These are phyloP conservation scores for Xerocomellus amylosporus DNA, from an alignment of 768 basidiomycete species.

Conservation along the genomic window DNA sequence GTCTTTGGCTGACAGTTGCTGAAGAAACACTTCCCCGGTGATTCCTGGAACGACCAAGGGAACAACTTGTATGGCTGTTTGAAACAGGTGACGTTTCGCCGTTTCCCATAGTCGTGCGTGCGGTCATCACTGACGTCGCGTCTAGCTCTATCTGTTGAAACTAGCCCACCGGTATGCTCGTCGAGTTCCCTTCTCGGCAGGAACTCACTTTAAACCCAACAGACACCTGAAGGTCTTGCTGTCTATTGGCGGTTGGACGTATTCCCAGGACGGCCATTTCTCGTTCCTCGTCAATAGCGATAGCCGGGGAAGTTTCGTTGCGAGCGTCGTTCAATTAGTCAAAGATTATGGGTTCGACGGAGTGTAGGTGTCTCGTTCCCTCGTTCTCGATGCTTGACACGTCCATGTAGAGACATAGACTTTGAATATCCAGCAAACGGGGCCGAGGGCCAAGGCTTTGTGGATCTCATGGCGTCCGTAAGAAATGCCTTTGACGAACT, in stretches of 20 bases:
- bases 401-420: slow-evolving; percentile 59
- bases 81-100: slow-evolving; percentile 58
- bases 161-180: slow-evolving; percentile 44
- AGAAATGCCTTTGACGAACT: slow-evolving; percentile 62
- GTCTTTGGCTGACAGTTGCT: slow-evolving; percentile 9
- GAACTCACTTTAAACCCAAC: neutral
- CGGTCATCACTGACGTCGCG: neutral
- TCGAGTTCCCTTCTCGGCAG: neutral
- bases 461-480: slow-evolving; percentile 59
- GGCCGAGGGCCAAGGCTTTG: slow-evolving; percentile 63
- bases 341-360: slow-evolving; percentile 83
- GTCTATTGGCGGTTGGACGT: slow-evolving; percentile 65
- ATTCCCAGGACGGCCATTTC: slow-evolving; percentile 68
- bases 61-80: slow-evolving; percentile 80
- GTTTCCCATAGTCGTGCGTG: neutral
- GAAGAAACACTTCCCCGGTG: slow-evolving; percentile 69
- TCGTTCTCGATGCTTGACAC: neutral
- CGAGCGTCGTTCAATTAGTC: slow-evolving; percentile 57
- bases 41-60: slow-evolving; percentile 71
- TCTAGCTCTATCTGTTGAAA: slow-evolving; percentile 52
- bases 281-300: slow-evolving; percentile 53
- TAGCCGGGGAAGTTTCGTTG: slow-evolving; percentile 56
- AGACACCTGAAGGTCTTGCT: slow-evolving; percentile 51
- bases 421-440: slow-evolving; percentile 70
- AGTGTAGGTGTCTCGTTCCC: slow-evolving; percentile 41